phyloP scores from a whole-genome alignment of 495 filamentous ascomycete species.

The Aspergillus mulundensis region DNA sequence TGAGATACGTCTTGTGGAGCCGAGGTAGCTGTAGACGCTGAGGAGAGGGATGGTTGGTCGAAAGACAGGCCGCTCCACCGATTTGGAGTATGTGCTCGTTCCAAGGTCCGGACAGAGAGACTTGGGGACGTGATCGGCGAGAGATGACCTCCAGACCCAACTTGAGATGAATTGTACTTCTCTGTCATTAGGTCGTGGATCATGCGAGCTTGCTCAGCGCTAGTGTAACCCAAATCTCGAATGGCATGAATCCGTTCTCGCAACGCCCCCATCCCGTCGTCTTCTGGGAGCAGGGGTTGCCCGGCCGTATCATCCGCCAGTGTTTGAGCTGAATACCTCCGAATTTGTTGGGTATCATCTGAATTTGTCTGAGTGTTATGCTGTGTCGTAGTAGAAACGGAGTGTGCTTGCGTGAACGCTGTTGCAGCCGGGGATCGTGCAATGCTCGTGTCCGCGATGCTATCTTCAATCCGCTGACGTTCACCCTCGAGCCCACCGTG shows the following conservation, averaged over 20 bases:
- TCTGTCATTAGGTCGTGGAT: constrained; percentile 83
- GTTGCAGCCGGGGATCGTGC: background rate
- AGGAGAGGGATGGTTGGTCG: constrained; percentile 27
- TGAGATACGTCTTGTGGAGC: constrained; percentile 50
- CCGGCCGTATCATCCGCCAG: constrained; percentile 17
- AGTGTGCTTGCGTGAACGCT: background rate
- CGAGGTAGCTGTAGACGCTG: constrained; percentile 28
- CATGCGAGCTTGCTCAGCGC: constrained; percentile 71
- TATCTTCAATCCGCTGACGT: background rate
- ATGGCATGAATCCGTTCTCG: constrained; percentile 76
- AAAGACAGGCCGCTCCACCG: constrained; percentile 24
- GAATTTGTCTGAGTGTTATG: constrained; percentile 3
- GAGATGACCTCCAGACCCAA: constrained; percentile 26
- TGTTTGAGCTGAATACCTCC: constrained; percentile 1
- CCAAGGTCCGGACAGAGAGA: constrained; percentile 32
- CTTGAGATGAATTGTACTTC: constrained; percentile 57
- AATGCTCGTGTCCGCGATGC: background rate
- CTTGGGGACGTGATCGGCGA: constrained; percentile 28
- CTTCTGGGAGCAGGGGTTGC: constrained; percentile 63
- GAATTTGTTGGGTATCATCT: background rate
- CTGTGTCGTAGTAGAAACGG: background rate
- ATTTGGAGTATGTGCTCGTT: constrained; percentile 31
- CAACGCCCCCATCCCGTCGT: constrained; percentile 84
- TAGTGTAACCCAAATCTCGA: constrained; percentile 56
- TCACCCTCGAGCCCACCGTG: constrained; percentile 1